Percentiles rank a stretch among this genome's conserved stretches.
Conservation (phyloP, 31 red algal genomes). For the Porphyra umbilicalis region DNA sequence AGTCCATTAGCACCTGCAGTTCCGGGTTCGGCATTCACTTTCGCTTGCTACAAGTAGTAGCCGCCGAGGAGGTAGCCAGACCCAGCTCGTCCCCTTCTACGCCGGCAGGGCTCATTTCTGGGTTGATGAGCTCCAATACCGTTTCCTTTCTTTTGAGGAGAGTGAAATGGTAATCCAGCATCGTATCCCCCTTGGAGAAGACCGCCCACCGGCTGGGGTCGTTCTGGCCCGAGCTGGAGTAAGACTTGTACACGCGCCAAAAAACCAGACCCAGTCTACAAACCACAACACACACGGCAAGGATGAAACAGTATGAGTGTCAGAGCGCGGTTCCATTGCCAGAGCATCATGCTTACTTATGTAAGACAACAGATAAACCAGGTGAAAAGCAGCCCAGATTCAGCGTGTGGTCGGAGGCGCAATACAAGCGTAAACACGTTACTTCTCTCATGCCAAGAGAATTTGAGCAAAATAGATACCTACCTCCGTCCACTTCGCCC, state of each 20-base stretch:
- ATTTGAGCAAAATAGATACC: too few relatives aligned
- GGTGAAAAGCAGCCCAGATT: background rate
- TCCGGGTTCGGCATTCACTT: background rate
- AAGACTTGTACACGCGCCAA: background rate
- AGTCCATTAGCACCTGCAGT: background rate
- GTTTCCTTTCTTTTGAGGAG: background rate
- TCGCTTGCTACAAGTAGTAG: background rate
- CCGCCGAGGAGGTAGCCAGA: background rate
- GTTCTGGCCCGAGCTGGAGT: background rate
- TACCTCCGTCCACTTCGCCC: background rate
- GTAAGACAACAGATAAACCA: background rate
- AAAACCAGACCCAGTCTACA: background rate
- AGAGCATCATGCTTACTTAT: background rate
- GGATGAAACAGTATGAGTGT: background rate
- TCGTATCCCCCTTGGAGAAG: background rate
- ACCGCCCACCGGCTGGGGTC: background rate
- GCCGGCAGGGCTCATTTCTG: background rate
- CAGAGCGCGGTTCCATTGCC: too few relatives aligned
- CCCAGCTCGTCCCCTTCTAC: background rate
- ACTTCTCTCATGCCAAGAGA: too few relatives aligned
- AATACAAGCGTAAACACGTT: too few relatives aligned
- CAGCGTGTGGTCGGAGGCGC: too few relatives aligned
- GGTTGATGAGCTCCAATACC: background rate
- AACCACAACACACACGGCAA: background rate
- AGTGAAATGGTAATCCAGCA: background rate